Percentiles rank a stretch among this genome's conserved stretches.
These are phyloP conservation scores for Hyphopichia khmerensis DNA, from an alignment of 1,139 yeast species.

Conservation along the genomic window DNA sequence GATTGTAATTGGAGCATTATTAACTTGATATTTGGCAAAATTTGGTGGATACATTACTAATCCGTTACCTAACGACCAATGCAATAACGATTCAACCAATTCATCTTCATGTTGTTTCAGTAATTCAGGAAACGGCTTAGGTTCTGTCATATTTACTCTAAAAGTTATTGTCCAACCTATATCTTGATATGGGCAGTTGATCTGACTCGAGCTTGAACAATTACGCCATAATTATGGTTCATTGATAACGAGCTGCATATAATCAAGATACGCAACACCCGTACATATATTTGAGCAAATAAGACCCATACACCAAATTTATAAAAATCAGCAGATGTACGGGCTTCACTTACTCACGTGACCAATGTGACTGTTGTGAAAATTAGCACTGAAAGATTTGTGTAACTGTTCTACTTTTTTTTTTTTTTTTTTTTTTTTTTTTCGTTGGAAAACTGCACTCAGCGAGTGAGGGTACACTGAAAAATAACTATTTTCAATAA, in stretches of 20 bases:
- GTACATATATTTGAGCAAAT: no score
- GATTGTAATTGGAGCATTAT: slow-evolving; percentile 81
- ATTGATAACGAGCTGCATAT: neutral
- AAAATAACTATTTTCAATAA: neutral
- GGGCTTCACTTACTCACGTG: neutral
- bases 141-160: no score
- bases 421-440: neutral
- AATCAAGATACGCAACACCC: no score
- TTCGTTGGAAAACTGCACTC: neutral
- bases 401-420: neutral
- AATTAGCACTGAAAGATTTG: neutral
- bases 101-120: slow-evolving; percentile 22
- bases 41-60: slow-evolving; percentile 72
- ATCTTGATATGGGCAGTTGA: no score
- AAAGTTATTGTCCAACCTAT: no score
- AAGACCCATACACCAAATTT: neutral
- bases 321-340: neutral
- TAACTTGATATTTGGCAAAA: slow-evolving; percentile 46
- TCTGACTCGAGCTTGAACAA: no score
- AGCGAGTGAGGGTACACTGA: neutral
- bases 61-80: slow-evolving; percentile 81
- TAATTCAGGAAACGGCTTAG: slow-evolving; percentile 33
- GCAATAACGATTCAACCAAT: slow-evolving; percentile 50
- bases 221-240: slow-evolving; percentile 3
- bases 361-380: neutral